Evolutionary conservation across 371 early-diverging fungal genomes (phyloP).

Genomic region (Chytridium lagenaria): DNA sequence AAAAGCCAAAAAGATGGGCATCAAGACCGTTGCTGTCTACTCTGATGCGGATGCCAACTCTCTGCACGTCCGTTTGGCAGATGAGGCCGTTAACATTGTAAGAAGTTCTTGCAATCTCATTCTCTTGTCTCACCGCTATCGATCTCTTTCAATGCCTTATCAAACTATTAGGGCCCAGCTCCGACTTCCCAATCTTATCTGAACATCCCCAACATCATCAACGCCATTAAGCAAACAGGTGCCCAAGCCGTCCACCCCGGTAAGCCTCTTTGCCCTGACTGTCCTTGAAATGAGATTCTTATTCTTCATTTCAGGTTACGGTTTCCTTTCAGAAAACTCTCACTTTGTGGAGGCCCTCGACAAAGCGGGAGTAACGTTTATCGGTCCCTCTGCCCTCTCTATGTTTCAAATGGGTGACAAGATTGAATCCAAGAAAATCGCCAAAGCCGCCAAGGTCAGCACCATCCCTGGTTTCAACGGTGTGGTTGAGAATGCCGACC

Average conservation of each 20-base stretch:
- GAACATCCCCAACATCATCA: slow-evolving; percentile 82
- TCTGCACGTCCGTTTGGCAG: slow-evolving; percentile 87
- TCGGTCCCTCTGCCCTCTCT: slow-evolving; percentile 86
- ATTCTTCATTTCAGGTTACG: slow-evolving; percentile 70
- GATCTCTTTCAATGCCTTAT: neutral
- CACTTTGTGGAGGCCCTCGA: slow-evolving; percentile 83
- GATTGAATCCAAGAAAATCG: slow-evolving; percentile 84
- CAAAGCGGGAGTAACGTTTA: slow-evolving; percentile 76
- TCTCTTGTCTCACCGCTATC: neutral
- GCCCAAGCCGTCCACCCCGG: slow-evolving; percentile 95
- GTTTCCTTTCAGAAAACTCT: slow-evolving; percentile 96
- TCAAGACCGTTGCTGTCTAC: slow-evolving; percentile 95
- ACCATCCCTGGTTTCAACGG: slow-evolving; percentile 93
- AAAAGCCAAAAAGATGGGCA: slow-evolving; percentile 81
- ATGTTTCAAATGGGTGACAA: slow-evolving; percentile 96
- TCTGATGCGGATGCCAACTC: slow-evolving; percentile 89
- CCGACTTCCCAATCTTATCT: slow-evolving; percentile 87
- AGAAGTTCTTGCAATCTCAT: slow-evolving; percentile 28
- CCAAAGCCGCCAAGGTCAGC: slow-evolving; percentile 81
- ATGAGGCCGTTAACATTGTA: slow-evolving; percentile 85
- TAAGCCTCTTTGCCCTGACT: no score
- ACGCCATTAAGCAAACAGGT: slow-evolving; percentile 80
- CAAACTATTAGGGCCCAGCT: slow-evolving; percentile 83
- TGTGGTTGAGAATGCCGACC: slow-evolving; percentile 71
- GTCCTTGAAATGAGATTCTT: neutral